Conservation (phyloP, 1,284 basidiomycete species). For the Laetiporus sulphureus region DNA sequence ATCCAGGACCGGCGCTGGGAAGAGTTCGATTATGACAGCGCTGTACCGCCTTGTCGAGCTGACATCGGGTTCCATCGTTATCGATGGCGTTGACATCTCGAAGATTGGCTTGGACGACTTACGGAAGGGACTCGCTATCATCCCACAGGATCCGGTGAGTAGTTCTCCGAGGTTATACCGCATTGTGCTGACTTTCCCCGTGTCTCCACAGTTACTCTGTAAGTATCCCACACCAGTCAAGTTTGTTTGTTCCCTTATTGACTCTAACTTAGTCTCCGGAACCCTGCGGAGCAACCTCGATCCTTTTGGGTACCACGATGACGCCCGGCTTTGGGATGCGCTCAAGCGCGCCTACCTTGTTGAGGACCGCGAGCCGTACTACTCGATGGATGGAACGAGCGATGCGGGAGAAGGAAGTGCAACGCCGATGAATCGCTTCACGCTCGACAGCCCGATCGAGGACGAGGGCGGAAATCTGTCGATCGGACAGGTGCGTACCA, state of each 20-base stretch:
- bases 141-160: constrained; percentile 73
- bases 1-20: constrained; percentile 64
- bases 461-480: constrained; percentile 79
- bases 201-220: constrained; percentile 15
- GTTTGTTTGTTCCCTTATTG: not conserved
- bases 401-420: constrained; percentile 8
- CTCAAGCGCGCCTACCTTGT: constrained; percentile 75
- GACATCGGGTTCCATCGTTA: constrained; percentile 54
- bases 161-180: too few relatives aligned
- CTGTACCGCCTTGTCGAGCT: constrained; percentile 46
- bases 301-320: constrained; percentile 73
- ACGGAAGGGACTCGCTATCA: constrained; percentile 66
- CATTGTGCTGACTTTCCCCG: too few relatives aligned
- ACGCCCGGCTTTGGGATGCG: constrained; percentile 77
- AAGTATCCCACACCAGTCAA: not conserved
- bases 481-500: constrained; percentile 21
- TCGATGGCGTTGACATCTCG: constrained; percentile 65
- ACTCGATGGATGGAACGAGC: constrained; percentile 15
- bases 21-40: constrained; percentile 58
- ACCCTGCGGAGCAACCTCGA: constrained; percentile 79
- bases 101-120: constrained; percentile 60
- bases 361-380: constrained; percentile 30
- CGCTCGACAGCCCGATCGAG: constrained; percentile 75
- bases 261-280: constrained; percentile 42
- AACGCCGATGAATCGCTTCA: constrained; percentile 39